Conservation (phyloP, 805 yeast species). For the Candida silvatica region DNA sequence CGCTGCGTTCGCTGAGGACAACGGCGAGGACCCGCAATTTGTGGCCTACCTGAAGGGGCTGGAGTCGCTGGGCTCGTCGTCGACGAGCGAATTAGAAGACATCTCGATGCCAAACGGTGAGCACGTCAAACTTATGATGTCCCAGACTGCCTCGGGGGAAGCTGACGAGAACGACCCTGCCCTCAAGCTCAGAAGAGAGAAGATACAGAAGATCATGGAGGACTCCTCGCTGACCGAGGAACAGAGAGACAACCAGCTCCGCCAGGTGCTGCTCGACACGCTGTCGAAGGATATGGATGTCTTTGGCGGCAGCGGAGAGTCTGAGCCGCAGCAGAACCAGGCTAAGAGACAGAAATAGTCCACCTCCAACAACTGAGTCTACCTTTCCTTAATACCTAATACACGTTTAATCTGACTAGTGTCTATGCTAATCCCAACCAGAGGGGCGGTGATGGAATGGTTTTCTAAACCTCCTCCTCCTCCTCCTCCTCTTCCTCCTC, state of each 20-base stretch:
- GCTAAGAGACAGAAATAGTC: no score
- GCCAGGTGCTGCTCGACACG: conserved; percentile 56
- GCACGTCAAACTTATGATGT: conserved; percentile 46
- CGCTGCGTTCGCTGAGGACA: conserved; percentile 68
- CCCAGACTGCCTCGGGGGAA: conserved; percentile 27
- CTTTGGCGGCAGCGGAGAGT: no score
- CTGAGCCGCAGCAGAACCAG: no score
- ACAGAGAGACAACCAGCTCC: conserved; percentile 71
- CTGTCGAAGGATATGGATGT: conserved; percentile 41
- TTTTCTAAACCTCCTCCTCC: conserved; percentile 2
- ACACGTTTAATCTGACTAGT: no score
- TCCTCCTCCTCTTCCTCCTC: conserved; percentile 10
- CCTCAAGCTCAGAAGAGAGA: conserved; percentile 49
- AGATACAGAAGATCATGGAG: conserved; percentile 56
- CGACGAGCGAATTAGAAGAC: conserved; percentile 13
- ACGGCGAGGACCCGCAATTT: conserved; percentile 77
- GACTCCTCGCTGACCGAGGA: conserved; percentile 40
- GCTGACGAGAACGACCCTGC: conserved; percentile 29
- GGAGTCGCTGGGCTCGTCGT: conserved; percentile 10
- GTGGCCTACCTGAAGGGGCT: conserved; percentile 49
- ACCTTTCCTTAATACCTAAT: background rate
- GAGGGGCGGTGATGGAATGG: no score
- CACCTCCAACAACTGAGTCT: no score
- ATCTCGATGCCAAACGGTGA: conserved; percentile 28
- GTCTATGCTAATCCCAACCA: no score